A percentile compares a stretch with the other conserved stretches of the same genome.
Conservation (phyloP, 2,329 filamentous ascomycete species). For the Scorias spongiosa region DNA sequence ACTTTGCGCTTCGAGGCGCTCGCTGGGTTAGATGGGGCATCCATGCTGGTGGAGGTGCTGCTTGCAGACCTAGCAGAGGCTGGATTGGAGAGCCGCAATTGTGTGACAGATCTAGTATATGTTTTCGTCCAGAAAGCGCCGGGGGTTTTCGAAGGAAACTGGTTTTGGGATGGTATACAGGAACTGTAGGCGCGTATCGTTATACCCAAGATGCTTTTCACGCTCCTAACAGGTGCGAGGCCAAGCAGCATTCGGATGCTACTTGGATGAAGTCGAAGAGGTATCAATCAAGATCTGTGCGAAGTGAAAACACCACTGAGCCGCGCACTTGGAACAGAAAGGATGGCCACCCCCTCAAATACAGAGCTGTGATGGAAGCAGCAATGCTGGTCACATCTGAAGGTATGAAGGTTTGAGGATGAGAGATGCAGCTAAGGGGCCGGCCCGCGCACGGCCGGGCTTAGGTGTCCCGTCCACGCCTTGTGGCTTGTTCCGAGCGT, state of each 20-base stretch:
- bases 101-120: background rate
- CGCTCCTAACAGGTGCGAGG: background rate
- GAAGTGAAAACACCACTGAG: too few relatives aligned
- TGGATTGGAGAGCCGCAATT: background rate
- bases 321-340: too few relatives aligned
- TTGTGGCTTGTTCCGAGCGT: too few relatives aligned
- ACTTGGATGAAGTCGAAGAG: background rate
- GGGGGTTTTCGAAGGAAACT: background rate
- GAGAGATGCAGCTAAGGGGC: background rate
- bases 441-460: background rate
- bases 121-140: too few relatives aligned
- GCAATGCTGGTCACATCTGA: background rate
- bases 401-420: background rate
- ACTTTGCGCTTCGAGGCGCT: slow-evolving; percentile 20
- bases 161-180: background rate
- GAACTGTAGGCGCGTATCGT: background rate
- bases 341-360: too few relatives aligned
- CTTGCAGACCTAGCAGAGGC: background rate
- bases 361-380: too few relatives aligned
- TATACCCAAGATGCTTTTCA: background rate
- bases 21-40: background rate
- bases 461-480: too few relatives aligned
- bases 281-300: too few relatives aligned
- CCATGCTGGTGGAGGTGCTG: background rate
- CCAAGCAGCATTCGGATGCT: background rate